Evolutionary conservation across 176 grass and related monocot genomes (phyloP).

Genomic region (Ensete ventricosum): DNA sequence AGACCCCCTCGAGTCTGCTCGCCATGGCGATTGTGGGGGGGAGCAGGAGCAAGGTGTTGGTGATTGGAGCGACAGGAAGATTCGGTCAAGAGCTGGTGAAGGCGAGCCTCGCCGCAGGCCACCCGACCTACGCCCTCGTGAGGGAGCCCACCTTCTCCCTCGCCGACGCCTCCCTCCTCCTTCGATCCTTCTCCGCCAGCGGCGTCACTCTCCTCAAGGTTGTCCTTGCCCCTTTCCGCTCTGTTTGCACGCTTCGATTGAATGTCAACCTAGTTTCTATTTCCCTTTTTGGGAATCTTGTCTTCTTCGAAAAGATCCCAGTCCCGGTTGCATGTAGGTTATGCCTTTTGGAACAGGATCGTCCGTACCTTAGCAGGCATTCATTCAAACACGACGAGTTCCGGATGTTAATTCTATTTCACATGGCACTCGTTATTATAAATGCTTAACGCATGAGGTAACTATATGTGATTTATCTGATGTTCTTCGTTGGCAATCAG

Average conservation of each 20-base stretch:
- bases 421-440: too few species aligned
- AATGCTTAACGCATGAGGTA: too few species aligned
- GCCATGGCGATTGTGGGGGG: background rate
- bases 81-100: constrained; percentile 47
- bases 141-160: constrained; percentile 23
- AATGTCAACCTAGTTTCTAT: background rate
- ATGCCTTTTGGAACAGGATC: too few species aligned
- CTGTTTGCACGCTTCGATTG: background rate
- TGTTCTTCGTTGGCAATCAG: too few species aligned
- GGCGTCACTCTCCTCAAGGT: constrained; percentile 66
- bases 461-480: too few species aligned
- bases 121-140: constrained; percentile 62
- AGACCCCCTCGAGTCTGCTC: too few species aligned
- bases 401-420: too few species aligned
- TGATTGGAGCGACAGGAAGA: constrained; percentile 68
- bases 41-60: constrained; percentile 56
- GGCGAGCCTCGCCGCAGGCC: constrained; percentile 48
- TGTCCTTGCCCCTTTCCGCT: background rate
- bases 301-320: background rate
- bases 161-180: constrained; percentile 14
- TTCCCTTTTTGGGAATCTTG: background rate
- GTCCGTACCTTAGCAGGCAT: too few species aligned
- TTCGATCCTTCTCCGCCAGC: constrained; percentile 40
- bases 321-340: too few species aligned
- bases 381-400: too few species aligned